Percentiles rank a stretch among this genome's conserved stretches.
phyloP scores from a whole-genome alignment of 129 eudicot genomes.

The Lactuca sativa region DNA sequence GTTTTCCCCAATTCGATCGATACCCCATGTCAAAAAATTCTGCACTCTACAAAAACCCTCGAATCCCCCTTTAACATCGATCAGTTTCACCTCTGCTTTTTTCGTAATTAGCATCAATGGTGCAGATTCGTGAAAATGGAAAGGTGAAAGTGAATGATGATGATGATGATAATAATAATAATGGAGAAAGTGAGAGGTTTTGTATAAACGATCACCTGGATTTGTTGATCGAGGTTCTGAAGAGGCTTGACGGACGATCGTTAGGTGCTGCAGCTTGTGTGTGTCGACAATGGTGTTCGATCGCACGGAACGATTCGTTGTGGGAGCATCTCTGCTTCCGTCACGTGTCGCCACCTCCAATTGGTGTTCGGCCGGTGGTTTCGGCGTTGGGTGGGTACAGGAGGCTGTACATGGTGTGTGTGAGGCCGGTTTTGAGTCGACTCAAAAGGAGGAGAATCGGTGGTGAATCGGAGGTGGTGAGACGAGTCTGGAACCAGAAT shows the following conservation, averaged over 20 bases:
- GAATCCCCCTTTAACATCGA: not conserved
- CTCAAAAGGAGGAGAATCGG: conserved; percentile 38
- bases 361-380: conserved; percentile 64
- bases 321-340: conserved; percentile 95
- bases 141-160: not conserved
- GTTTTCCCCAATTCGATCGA: conserved; percentile 42
- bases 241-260: conserved; percentile 71
- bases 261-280: conserved; percentile 69
- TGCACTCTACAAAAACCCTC: conserved; percentile 21
- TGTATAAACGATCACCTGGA: conserved; percentile 74
- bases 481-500: conserved; percentile 62
- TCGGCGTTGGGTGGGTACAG: conserved; percentile 78
- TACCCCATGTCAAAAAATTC: conserved; percentile 29
- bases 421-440: conserved; percentile 72
- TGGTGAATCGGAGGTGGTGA: conserved; percentile 42
- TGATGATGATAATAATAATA: no score
- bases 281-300: conserved; percentile 68
- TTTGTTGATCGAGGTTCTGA: conserved; percentile 59
- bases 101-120: conserved; percentile 26
- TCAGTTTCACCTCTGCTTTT: conserved; percentile 12
- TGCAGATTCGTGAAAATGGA: conserved; percentile 21
- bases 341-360: conserved; percentile 62
- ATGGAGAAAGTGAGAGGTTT: conserved; percentile 24
- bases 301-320: conserved; percentile 61
- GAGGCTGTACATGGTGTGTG: conserved; percentile 76